These are phyloP conservation scores for Fusarium incarnatum DNA, from an alignment of 2,329 filamentous ascomycete species.

Conservation along the genomic window DNA sequence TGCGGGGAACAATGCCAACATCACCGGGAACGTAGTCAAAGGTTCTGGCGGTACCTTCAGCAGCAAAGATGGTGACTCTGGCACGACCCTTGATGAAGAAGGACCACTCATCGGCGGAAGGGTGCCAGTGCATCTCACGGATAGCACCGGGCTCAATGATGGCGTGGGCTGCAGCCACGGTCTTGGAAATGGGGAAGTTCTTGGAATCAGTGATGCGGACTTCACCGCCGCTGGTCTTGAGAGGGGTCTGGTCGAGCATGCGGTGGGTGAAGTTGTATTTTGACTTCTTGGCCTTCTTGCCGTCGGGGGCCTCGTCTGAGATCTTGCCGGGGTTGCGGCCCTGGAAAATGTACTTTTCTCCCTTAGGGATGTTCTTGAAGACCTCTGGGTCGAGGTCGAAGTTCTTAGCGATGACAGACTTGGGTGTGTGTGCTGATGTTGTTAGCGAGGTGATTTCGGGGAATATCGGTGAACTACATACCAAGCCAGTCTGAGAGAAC, in stretches of 20 bases:
- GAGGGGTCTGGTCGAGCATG: constrained; percentile 76
- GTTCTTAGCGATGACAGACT: constrained; percentile 78
- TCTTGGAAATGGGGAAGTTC: constrained; percentile 80
- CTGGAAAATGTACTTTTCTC: constrained; percentile 83
- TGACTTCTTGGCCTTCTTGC: constrained; percentile 72
- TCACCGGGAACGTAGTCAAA: constrained; percentile 83
- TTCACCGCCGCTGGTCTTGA: constrained; percentile 70
- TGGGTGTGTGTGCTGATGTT: constrained; percentile 72
- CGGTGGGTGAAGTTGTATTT: constrained; percentile 77
- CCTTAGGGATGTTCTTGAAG: constrained; percentile 73
- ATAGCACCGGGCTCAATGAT: constrained; percentile 77
- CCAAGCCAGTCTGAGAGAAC: constrained; percentile 78
- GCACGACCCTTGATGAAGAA: constrained; percentile 81
- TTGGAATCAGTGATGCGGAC: constrained; percentile 81
- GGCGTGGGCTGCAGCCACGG: constrained; percentile 77
- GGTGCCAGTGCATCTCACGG: constrained; percentile 87
- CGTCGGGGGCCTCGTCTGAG: constrained; percentile 71
- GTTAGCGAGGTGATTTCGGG: constrained; percentile 11
- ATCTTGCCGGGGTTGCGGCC: constrained; percentile 73
- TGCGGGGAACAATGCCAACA: constrained; percentile 79
- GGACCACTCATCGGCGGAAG: constrained; percentile 82
- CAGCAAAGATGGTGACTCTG: constrained; percentile 78
- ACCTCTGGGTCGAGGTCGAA: constrained; percentile 78
- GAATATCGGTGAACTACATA: constrained; percentile 43
- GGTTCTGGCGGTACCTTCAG: constrained; percentile 75